Conservation (phyloP, 345 rosid genomes). For the Leavenworthia alabamica region DNA sequence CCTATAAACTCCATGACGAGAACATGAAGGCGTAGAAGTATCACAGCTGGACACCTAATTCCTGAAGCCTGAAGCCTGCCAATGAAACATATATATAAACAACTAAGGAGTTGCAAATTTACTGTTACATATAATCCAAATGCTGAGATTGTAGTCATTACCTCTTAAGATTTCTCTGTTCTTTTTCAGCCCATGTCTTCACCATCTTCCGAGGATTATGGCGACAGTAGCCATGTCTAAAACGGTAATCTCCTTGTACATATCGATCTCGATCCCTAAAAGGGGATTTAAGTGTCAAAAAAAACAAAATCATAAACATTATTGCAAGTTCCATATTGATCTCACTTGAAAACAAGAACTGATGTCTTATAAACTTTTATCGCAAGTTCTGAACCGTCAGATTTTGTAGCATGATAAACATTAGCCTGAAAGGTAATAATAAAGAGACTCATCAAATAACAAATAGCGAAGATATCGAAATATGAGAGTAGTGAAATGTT, state of each 20-base stretch:
- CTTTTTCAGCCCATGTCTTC: slow-evolving; percentile 97
- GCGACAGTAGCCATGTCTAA: slow-evolving; percentile 86
- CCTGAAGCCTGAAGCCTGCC: slow-evolving; percentile 88
- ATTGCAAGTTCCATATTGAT: neutral
- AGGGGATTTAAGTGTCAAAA: neutral
- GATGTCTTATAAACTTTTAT: slow-evolving; percentile 94
- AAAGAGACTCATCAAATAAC: neutral
- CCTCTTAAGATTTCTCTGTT: slow-evolving; percentile 95
- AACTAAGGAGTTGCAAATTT: neutral
- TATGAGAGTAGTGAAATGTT: neutral
- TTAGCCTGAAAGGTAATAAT: slow-evolving; percentile 52
- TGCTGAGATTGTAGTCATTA: slow-evolving; percentile 21
- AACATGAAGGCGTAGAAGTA: slow-evolving; percentile 77
- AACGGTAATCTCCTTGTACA: slow-evolving; percentile 95
- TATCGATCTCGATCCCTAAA: slow-evolving; percentile 89
- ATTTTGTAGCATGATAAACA: slow-evolving; percentile 91
- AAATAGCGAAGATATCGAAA: neutral
- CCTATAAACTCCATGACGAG: slow-evolving; percentile 99
- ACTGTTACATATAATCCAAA: neutral
- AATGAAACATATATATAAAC: slow-evolving; percentile 6
- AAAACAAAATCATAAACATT: neutral
- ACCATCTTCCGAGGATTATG: slow-evolving; percentile 99
- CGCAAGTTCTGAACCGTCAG: slow-evolving; percentile 80
- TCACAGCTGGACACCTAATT: slow-evolving; percentile 78
- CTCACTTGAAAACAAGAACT: slow-evolving; percentile 84